A percentile compares a stretch with the other conserved stretches of the same genome.
phyloP scores from a whole-genome alignment of 441 rosid species.

The Aleurites moluccanus region DNA sequence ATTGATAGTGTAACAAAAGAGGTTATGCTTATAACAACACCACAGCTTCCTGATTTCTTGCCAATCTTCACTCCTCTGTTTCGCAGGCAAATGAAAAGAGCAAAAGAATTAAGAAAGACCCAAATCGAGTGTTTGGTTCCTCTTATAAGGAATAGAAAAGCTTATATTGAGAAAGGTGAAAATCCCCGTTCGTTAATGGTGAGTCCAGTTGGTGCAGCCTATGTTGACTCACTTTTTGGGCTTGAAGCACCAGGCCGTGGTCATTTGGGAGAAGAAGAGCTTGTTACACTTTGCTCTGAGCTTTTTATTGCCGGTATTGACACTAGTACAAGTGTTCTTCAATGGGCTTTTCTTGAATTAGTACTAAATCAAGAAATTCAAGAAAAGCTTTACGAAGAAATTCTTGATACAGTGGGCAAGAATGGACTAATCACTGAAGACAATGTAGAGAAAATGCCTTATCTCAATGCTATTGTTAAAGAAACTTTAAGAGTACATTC shows the following conservation, averaged over 20 bases:
- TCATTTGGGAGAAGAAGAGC: slow-evolving; percentile 61
- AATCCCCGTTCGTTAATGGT: slow-evolving; percentile 59
- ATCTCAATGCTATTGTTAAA: slow-evolving; percentile 62
- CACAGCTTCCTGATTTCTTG: slow-evolving; percentile 73
- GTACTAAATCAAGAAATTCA: slow-evolving; percentile 70
- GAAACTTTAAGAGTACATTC: slow-evolving; percentile 86
- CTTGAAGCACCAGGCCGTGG: slow-evolving; percentile 53
- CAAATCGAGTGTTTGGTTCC: slow-evolving; percentile 79
- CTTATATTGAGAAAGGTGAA: slow-evolving; percentile 50
- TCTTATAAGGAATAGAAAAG: slow-evolving; percentile 54
- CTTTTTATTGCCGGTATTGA: slow-evolving; percentile 84
- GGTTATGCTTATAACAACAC: slow-evolving; percentile 74
- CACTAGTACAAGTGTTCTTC: slow-evolving; percentile 76
- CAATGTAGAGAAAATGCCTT: slow-evolving; percentile 59
- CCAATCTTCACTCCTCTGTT: slow-evolving; percentile 75
- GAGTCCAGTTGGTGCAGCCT: slow-evolving; percentile 88
- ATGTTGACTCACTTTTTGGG: slow-evolving; percentile 67
- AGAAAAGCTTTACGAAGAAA: slow-evolving; percentile 59
- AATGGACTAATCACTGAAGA: slow-evolving; percentile 56
- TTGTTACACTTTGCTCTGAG: slow-evolving; percentile 81
- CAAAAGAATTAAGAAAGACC: slow-evolving; percentile 57
- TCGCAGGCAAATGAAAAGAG: slow-evolving; percentile 57
- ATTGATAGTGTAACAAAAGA: slow-evolving; percentile 73
- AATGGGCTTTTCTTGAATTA: slow-evolving; percentile 74
- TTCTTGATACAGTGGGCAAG: slow-evolving; percentile 50